phyloP scores from a whole-genome alignment of 106 monocot genomes.

The Acorus calamus region DNA sequence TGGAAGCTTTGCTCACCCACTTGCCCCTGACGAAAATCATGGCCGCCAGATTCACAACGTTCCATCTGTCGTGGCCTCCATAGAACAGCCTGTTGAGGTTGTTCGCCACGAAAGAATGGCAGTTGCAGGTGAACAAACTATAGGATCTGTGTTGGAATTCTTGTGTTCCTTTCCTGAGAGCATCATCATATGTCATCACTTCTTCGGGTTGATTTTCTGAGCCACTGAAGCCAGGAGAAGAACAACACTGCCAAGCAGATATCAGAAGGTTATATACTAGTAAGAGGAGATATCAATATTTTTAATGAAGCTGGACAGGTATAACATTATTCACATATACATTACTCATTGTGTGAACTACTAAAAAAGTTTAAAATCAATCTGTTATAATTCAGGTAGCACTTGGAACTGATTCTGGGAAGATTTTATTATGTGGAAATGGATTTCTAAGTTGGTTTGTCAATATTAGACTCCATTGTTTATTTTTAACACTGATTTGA shows the following conservation, averaged over 20 bases:
- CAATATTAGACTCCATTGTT: no score
- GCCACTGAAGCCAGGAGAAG: not conserved
- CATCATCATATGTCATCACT: conserved; percentile 53
- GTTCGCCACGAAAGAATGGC: conserved; percentile 87
- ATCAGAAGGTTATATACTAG: no score
- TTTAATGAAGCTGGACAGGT: no score
- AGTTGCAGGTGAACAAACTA: conserved; percentile 88
- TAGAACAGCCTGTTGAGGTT: conserved; percentile 59
- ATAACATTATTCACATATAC: no score
- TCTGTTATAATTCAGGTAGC: no score
- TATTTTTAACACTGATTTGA: no score
- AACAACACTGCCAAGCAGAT: conserved; percentile 4
- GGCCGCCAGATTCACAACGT: conserved; percentile 67
- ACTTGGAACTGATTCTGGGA: no score
- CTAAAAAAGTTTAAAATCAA: no score
- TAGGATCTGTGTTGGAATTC: conserved; percentile 82
- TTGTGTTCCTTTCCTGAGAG: conserved; percentile 60
- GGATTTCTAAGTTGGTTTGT: no score
- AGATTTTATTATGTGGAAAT: no score
- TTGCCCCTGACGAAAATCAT: conserved; percentile 48
- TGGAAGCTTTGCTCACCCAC: conserved; percentile 54
- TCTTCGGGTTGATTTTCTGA: conserved; percentile 5
- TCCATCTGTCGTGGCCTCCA: conserved; percentile 50
- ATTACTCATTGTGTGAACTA: no score
- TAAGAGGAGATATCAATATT: no score